A percentile compares a stretch with the other conserved stretches of the same genome.
Evolutionary conservation across 371 early-diverging fungal species (phyloP).

Genomic region (Mucor ambiguus): DNA sequence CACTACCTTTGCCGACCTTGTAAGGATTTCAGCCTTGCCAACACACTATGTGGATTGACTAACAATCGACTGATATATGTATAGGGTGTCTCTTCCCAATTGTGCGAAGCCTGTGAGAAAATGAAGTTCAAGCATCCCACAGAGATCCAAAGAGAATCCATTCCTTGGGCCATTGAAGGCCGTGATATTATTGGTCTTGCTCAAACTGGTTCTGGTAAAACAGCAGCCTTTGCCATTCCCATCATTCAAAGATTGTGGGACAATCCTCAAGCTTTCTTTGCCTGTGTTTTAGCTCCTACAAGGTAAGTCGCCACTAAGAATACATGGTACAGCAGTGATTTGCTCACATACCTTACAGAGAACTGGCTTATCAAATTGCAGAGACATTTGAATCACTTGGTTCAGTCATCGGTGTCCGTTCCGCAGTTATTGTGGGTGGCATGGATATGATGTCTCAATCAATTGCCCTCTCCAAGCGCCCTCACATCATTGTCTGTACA

Average conservation of each 20-base stretch:
- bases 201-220: slow-evolving; percentile 95
- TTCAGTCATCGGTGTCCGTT: slow-evolving; percentile 89
- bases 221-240: slow-evolving; percentile 97
- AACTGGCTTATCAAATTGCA: slow-evolving; percentile 94
- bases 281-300: slow-evolving; percentile 98
- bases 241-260: slow-evolving; percentile 93
- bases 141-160: slow-evolving; percentile 89
- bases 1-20: slow-evolving; percentile 33
- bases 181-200: slow-evolving; percentile 96
- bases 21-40: slow-evolving; percentile 12
- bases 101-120: slow-evolving; percentile 88
- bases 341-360: slow-evolving; percentile 52
- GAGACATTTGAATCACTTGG: slow-evolving; percentile 95
- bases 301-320: slow-evolving; percentile 51
- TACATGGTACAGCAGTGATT: neutral
- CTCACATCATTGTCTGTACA: slow-evolving; percentile 96
- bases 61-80: neutral
- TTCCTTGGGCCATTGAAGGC: slow-evolving; percentile 89
- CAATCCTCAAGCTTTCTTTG: slow-evolving; percentile 88
- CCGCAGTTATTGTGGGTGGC: slow-evolving; percentile 96
- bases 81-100: slow-evolving; percentile 81
- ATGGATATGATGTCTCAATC: slow-evolving; percentile 97
- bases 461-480: slow-evolving; percentile 92
- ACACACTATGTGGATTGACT: neutral
- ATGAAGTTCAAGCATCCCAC: slow-evolving; percentile 92